Evolutionary conservation across 805 yeast genomes (phyloP).

Genomic region (Metschnikowia anglica): DNA sequence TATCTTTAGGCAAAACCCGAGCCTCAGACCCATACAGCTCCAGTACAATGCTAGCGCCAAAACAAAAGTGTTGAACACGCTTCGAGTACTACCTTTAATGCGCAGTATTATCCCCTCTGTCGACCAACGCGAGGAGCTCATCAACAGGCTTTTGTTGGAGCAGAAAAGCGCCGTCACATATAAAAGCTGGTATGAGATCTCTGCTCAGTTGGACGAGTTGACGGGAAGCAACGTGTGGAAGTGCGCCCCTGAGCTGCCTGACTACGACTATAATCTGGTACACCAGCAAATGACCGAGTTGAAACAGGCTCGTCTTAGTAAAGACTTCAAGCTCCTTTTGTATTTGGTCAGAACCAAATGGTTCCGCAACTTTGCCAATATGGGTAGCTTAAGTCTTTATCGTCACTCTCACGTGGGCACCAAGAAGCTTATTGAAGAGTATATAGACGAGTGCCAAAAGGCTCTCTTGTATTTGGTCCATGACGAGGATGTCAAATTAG

Average conservation of each 20-base stretch:
- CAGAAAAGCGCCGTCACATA: conserved; percentile 43
- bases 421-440: conserved; percentile 77
- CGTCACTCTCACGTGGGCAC: conserved; percentile 84
- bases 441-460: conserved; percentile 69
- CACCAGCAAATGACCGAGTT: conserved; percentile 52
- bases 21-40: conserved; percentile 11
- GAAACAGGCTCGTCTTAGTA: conserved; percentile 52
- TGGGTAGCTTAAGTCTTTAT: conserved; percentile 78
- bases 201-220: conserved; percentile 62
- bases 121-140: conserved; percentile 18
- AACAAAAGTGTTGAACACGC: conserved; percentile 12
- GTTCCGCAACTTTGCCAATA: conserved; percentile 81
- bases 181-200: conserved; percentile 65
- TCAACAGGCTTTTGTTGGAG: conserved; percentile 26
- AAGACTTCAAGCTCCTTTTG: conserved; percentile 60
- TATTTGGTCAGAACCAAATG: conserved; percentile 82
- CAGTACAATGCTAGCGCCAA: conserved; percentile 12
- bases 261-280: conserved; percentile 73
- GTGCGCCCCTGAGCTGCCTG: conserved; percentile 50
- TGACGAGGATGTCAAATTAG: conserved; percentile 45
- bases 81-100: conserved; percentile 15
- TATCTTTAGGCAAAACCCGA: conserved; percentile 17
- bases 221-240: conserved; percentile 76
- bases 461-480: conserved; percentile 42
- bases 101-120: conserved; percentile 14